phyloP scores from a whole-genome alignment of 176 grass and related monocot species.

The Panicum miliaceum region DNA sequence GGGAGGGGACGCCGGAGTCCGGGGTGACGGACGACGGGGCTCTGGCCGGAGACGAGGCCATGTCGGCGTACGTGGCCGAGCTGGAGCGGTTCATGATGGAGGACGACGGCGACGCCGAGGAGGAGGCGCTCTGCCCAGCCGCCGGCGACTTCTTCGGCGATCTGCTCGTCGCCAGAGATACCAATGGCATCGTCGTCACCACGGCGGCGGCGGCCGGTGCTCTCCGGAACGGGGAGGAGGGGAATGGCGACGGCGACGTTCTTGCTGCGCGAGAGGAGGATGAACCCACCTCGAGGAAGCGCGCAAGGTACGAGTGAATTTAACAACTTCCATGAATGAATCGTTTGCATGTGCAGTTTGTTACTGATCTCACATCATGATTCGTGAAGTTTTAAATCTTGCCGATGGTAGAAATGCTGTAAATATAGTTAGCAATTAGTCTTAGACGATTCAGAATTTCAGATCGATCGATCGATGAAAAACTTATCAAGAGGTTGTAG shows the following conservation, averaged over 20 bases:
- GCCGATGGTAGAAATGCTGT: not conserved
- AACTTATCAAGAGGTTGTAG: not conserved
- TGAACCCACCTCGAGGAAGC: conserved; percentile 32
- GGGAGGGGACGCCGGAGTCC: not conserved
- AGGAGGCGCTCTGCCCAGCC: too few relatives aligned
- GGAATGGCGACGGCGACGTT: not conserved
- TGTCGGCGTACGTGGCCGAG: conserved; percentile 11
- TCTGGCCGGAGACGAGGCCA: not conserved
- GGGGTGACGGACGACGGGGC: not conserved
- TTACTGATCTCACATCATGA: not conserved
- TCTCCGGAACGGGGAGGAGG: not conserved
- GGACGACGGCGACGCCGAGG: not conserved
- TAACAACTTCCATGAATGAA: not conserved
- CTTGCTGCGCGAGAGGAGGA: conserved; percentile 30
- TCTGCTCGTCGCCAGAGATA: too few relatives aligned
- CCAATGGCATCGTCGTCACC: too few relatives aligned
- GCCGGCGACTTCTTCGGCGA: not conserved
- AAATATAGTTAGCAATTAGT: not conserved
- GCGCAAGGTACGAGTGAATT: conserved; percentile 49
- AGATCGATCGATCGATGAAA: not conserved
- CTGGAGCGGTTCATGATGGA: conserved; percentile 38
- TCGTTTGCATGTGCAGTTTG: not conserved
- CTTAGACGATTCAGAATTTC: not conserved
- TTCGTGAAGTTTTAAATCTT: not conserved
- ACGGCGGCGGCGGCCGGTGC: too few relatives aligned